Evolutionary conservation across 148 eudicot species (phyloP).

Genomic region (Rhododendron vialii): DNA sequence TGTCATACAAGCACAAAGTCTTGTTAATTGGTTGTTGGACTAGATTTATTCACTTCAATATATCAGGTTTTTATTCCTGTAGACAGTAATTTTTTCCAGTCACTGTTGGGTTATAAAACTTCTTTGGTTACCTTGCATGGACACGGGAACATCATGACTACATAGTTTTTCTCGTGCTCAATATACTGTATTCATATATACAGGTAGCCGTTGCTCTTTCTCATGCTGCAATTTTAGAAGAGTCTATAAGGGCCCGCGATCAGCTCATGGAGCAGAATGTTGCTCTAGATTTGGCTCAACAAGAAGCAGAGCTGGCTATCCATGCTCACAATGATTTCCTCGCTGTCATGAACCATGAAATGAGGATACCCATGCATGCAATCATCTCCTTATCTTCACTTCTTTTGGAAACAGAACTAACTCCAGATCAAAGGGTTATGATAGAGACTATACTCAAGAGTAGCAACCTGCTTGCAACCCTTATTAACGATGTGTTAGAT

Average conservation of each 20-base stretch:
- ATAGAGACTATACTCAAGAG: constrained; percentile 72
- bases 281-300: constrained; percentile 64
- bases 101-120: not conserved
- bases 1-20: not conserved
- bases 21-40: not conserved
- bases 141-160: not conserved
- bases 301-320: constrained; percentile 77
- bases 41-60: not conserved
- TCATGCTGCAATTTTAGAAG: constrained; percentile 83
- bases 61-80: not conserved
- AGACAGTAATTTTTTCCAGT: not conserved
- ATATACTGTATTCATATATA: not conserved
- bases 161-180: not conserved
- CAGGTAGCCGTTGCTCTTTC: constrained; percentile 95
- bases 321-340: constrained; percentile 82
- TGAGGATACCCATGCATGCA: constrained; percentile 98
- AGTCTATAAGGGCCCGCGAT: constrained; percentile 73
- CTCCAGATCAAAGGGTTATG: constrained; percentile 78
- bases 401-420: constrained; percentile 69
- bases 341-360: constrained; percentile 86
- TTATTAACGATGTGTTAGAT: constrained; percentile 81
- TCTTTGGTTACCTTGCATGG: not conserved
- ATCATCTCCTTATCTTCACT: constrained; percentile 66
- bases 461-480: constrained; percentile 67
- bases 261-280: constrained; percentile 79